phyloP scores from a whole-genome alignment of 73 alveolate species.

The Paramecium caudatum region DNA sequence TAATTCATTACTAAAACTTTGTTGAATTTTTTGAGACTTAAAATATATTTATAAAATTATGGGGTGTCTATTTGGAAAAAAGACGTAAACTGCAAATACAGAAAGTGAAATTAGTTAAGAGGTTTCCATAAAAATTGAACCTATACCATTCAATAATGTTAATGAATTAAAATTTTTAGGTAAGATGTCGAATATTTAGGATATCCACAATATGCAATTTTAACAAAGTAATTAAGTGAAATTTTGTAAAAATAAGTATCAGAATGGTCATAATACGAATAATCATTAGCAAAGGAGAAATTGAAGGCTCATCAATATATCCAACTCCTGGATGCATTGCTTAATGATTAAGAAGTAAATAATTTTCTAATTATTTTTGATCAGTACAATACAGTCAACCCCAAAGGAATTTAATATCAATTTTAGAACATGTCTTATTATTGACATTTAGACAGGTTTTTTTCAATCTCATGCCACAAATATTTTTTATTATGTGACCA shows the following conservation, averaged over 20 bases:
- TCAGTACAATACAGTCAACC: neutral
- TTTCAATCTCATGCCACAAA: neutral
- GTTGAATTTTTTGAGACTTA: neutral
- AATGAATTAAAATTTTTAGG: conserved; percentile 28
- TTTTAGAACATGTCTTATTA: conserved; percentile 10
- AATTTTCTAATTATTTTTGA: neutral
- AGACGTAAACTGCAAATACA: neutral
- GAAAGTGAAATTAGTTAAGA: conserved; percentile 30
- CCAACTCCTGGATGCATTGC: neutral
- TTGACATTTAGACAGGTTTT: neutral
- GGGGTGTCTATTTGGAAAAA: neutral
- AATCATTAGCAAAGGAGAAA: neutral
- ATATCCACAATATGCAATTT: neutral
- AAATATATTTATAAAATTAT: conserved; percentile 4
- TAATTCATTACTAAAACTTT: neutral
- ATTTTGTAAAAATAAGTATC: neutral
- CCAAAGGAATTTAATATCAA: conserved; percentile 23
- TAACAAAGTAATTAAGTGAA: neutral
- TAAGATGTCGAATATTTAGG: neutral
- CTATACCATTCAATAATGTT: neutral
- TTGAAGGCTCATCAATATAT: neutral
- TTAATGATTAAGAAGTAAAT: neutral
- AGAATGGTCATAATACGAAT: conserved; percentile 30
- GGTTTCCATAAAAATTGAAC: neutral
- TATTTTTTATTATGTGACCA: neutral